A percentile compares a stretch with the other conserved stretches of the same genome.
phyloP scores from a whole-genome alignment of 768 basidiomycete genomes.

The Phylloporus sp. region DNA sequence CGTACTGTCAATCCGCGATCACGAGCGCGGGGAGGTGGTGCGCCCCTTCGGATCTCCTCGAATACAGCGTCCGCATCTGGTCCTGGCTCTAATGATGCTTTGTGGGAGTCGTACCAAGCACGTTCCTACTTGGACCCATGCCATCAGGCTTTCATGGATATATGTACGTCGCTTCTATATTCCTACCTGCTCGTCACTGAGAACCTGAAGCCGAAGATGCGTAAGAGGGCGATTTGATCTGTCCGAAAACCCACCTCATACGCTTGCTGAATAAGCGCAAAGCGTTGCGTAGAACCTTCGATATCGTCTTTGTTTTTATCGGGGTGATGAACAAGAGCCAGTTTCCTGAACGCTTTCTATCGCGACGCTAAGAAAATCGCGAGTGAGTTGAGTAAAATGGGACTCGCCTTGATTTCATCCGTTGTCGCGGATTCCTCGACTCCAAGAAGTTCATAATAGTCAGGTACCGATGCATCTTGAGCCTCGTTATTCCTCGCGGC shows the following conservation, averaged over 20 bases:
- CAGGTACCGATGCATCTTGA: slow-evolving; percentile 33
- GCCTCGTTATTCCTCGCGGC: slow-evolving; percentile 34
- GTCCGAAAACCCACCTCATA: slow-evolving; percentile 65
- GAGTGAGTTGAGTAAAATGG: not conserved
- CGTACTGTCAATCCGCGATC: slow-evolving; percentile 76
- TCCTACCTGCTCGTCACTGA: slow-evolving; percentile 91
- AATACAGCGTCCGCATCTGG: slow-evolving; percentile 82
- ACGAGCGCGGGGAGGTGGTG: slow-evolving; percentile 44
- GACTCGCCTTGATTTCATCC: slow-evolving; percentile 81
- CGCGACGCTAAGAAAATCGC: slow-evolving; percentile 4
- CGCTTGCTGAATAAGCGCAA: slow-evolving; percentile 87
- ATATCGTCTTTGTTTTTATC: slow-evolving; percentile 83
- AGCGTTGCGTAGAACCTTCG: slow-evolving; percentile 82
- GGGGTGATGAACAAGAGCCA: slow-evolving; percentile 82
- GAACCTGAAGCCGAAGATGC: slow-evolving; percentile 53
- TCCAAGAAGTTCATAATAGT: slow-evolving; percentile 81
- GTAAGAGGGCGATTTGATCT: not conserved
- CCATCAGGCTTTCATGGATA: slow-evolving; percentile 11
- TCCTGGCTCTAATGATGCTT: slow-evolving; percentile 70
- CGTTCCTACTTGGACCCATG: slow-evolving; percentile 67
- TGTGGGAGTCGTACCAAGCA: slow-evolving; percentile 97
- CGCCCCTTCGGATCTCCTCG: slow-evolving; percentile 76
- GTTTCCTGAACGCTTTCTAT: slow-evolving; percentile 76
- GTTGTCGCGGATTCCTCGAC: slow-evolving; percentile 76
- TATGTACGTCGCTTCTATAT: slow-evolving; percentile 1